Evolutionary conservation across 768 basidiomycete genomes (phyloP), one percentile per base, ranked within the genome.

Genomic region (Pleurotus djamor): DNA sequence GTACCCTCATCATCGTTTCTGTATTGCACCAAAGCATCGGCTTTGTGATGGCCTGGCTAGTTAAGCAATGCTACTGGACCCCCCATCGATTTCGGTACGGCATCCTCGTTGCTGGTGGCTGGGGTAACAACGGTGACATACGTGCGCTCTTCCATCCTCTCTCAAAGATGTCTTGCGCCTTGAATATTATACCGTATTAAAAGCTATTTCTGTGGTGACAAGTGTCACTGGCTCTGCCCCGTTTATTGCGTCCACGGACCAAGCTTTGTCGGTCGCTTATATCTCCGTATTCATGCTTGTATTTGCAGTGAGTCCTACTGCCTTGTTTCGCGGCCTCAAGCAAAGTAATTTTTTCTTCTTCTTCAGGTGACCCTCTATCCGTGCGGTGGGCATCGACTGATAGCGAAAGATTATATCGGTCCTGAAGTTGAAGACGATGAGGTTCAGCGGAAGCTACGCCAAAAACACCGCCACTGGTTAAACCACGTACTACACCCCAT

Each of bases 31-130:
- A 86, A 60, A 65, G 65, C 2, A 69, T 88, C 4, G 87, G 91
- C 5, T 67, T 84, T 6, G 37, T 69, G 5, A 75, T 86, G 21
- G 83, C 84, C 0, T 85, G 78, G 75, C 48, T 81, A n/a, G 71
- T 84, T 56, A 82, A 81, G 51, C 80, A 82, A 61, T 63, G 87
- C 52, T 91, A 88, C 65, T 91, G 89, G 84, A 88, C 92, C 2
- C 91, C 91, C 0, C 86, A 89, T 66, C 79, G 87, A 32, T 91
- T 92, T 66, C 76, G 89, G 49, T 83, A 85, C 64, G 91, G 89
- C 0, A 77, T 92, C 17, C 65, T 91, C 0, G 81, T 83, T 3
- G 88, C 89, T 0, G 89, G 88, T 41, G 83, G 80, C 3, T 91
- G 84, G 83, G 80, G 76, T 6, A 91, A 91, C 64, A 80, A 80